Conservation (phyloP, 1,139 yeast species). For the Arxiozyma slooffiae region DNA sequence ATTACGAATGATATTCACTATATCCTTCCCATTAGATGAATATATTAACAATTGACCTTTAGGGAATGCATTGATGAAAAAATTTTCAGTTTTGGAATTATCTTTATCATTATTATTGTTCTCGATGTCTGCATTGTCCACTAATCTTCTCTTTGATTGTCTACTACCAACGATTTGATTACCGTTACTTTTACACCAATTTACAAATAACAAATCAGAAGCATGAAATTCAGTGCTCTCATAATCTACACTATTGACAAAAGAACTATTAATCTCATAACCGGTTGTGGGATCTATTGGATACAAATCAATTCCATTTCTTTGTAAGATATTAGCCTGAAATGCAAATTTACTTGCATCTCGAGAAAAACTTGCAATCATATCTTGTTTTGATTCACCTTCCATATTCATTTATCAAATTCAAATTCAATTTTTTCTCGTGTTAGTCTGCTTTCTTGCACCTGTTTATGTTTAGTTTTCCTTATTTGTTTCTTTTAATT, state of each 20-base stretch:
- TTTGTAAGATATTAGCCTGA: conserved; percentile 24
- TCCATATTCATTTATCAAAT: neutral
- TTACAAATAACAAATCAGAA: conserved; percentile 19
- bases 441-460: neutral
- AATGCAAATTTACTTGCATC: conserved; percentile 28
- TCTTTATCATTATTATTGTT: conserved; percentile 6
- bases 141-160: conserved; percentile 17
- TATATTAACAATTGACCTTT: conserved; percentile 27
- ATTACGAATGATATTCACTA: conserved; percentile 28
- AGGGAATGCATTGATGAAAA: conserved; percentile 24
- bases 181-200: conserved; percentile 20
- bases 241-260: conserved; percentile 25
- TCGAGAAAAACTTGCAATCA: conserved; percentile 27
- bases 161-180: conserved; percentile 3
- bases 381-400: conserved; percentile 6
- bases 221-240: conserved; percentile 25
- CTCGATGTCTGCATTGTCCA: conserved; percentile 7
- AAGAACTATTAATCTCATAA: conserved; percentile 25
- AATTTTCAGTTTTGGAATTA: conserved; percentile 12
- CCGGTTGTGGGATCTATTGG: conserved; percentile 24
- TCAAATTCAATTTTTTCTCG: conserved; percentile 3
- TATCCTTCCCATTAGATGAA: conserved; percentile 28
- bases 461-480: too few relatives aligned
- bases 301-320: conserved; percentile 26
- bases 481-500: too few relatives aligned